Conservation (phyloP, 2,329 filamentous ascomycete genomes). For the Arthrobotrys conoides region DNA sequence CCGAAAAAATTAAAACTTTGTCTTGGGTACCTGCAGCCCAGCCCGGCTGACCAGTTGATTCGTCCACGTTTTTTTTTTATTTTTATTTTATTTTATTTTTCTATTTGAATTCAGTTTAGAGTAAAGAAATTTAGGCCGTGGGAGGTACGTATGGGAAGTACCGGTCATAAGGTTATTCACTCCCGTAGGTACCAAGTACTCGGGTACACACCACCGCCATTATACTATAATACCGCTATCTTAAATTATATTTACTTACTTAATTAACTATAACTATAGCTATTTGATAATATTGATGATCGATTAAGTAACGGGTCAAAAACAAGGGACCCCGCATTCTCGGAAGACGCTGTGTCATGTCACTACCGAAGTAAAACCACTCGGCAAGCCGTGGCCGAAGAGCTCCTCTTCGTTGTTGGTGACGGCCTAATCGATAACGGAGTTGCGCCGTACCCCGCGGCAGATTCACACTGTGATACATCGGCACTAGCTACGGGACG, state of each 20-base stretch:
- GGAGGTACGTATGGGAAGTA: background rate
- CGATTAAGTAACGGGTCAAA: background rate
- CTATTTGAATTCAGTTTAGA: background rate
- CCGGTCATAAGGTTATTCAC: too few species aligned
- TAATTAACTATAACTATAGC: too few species aligned
- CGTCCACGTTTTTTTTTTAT: conserved; percentile 17
- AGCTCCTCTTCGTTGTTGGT: background rate
- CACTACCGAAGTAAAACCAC: background rate
- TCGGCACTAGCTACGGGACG: background rate
- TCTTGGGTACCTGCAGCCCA: conserved; percentile 21
- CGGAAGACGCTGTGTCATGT: background rate
- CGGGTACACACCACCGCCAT: background rate
- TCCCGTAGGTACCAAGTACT: background rate
- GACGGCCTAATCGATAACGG: conserved; percentile 48
- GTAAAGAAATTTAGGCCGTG: conserved; percentile 5
- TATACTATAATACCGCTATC: too few species aligned
- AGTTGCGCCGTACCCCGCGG: conserved; percentile 50
- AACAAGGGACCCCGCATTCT: background rate
- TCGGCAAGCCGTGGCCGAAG: background rate
- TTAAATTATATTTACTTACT: too few species aligned
- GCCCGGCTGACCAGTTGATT: background rate
- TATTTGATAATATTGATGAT: too few species aligned
- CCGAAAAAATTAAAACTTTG: background rate
- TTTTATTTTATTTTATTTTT: background rate
- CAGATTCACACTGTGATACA: background rate